phyloP scores from a whole-genome alignment of 768 basidiomycete species.

The Lactarius indigo region DNA sequence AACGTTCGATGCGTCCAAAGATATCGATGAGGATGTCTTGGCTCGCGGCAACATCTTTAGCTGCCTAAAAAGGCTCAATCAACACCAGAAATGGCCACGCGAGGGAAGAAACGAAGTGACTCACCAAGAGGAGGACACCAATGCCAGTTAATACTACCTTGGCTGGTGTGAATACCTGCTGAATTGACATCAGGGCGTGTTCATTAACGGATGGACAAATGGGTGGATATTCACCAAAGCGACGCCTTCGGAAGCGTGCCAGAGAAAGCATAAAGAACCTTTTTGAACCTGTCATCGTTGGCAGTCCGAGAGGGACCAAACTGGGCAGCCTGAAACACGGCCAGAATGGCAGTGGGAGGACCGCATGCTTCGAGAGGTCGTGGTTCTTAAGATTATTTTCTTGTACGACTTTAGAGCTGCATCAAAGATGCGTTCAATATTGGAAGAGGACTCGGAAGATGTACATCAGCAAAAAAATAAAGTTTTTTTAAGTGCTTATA shows the following conservation, averaged over 20 bases:
- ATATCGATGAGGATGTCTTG: not conserved
- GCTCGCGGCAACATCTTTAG: not conserved
- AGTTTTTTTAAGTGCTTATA: too few relatives aligned
- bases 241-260: not conserved
- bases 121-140: not conserved
- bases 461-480: too few relatives aligned
- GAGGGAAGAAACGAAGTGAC: not conserved
- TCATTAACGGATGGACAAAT: not conserved
- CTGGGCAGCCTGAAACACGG: not conserved
- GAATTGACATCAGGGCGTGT: not conserved
- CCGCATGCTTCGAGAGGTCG: not conserved
- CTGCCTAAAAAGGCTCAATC: not conserved
- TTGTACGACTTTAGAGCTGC: not conserved
- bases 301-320: not conserved
- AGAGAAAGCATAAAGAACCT: not conserved
- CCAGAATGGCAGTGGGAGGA: not conserved
- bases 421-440: not conserved
- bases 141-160: not conserved
- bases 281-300: not conserved
- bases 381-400: not conserved
- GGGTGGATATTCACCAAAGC: not conserved
- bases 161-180: not conserved
- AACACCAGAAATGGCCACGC: not conserved
- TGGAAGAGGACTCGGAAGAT: not conserved
- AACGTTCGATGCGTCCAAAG: not conserved